Base-by-base conservation (phyloP, 257 asterid genomes). In the Coffea eugenioides region DNA sequence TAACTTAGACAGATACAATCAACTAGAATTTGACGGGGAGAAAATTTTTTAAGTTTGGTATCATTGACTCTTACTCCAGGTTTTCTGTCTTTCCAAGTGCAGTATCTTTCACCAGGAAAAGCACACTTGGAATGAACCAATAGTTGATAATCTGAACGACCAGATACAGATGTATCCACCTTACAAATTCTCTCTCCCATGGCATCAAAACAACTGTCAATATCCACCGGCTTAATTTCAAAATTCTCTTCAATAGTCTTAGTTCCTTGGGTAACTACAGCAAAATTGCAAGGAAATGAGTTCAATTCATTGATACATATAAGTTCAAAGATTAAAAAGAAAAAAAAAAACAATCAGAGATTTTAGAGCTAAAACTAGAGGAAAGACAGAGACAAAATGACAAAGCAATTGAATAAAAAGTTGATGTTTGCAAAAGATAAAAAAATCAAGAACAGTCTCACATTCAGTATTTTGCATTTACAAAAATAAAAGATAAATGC, bases 201-300 rank as follows among this genome's bases (percentile, higher is more conserved):
- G 65, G 45, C 72, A 73, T 54, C 77, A 76, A 80, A 90, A 83
- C 80, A 77, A 83, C 77, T 83, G 76, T 86, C 93, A 72, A 86
- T 81, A 62, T 70, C 80, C 65, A 79, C 62, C 23, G 73, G 79
- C 64, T 84, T 84, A 71, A 56, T 83, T 80, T 71, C 82, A 20
- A 75, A n/a, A 81, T 76, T 57, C 75, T 71, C 84, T 54, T 49
- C 80, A 74, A 23, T 57, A 75, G 79, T 57, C 61, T 39, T 54
- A 54, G 16, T 54, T 83, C 90, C 92, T 80, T 71, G 70, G 52
- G 85, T 80, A 86, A 91, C 97, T 92, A 81, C 73, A 79, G 80
- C 80, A 77, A 49, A 12, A 25, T 31, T 51, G 79, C 75, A 64
- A 49, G 52, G 52, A 43, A 54, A 39, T 57, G 10, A 57, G 25